Base-by-base conservation (phyloP, 140 eudicot species). In the Flaveria floridana region DNA sequence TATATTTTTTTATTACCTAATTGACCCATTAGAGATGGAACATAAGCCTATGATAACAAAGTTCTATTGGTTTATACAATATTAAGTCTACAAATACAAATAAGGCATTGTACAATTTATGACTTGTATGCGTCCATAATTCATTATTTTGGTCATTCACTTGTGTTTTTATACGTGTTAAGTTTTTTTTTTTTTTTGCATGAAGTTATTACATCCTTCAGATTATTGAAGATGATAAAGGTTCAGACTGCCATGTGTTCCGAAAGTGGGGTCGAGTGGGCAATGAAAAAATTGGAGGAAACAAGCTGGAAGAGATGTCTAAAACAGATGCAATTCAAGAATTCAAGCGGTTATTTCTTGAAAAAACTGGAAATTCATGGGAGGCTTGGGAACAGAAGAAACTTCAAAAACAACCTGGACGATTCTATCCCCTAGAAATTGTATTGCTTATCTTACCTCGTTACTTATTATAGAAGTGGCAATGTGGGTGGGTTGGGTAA, bases 191-290 rank as follows among this genome's bases (percentile, higher is more conserved):
- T 66, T 41, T 74, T 73, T 75, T 47, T 84, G 68, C 68, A 57
- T 82, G 88, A 65, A 95, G 97, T 79, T 95, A 83, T 76, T 95
- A 95, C 73, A 83, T 95, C 70, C 96, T 95, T 81, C 99, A 95
- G 76, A 87, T 95, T 47, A 91, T 95, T 66, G 88, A 95, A 89
- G 99, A 95, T 7, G 99, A 95, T 75, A 91, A 87, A 68, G 91
- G 99, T 56, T 83, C 92, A 52, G 90, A 73, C 7, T 95, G 97
- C 79, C 80, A 82, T 13, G 96, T 95, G 48, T 95, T 95, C 70
- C 97, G 99, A 11, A 95, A 95, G 78, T 95, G 99, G 99, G 99
- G 99, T 20, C 96, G 99, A 52, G 97, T 91, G 70, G 99, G 99
- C 16, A 88, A 84, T 72, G 96, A 88, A 21, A 95, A 87, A 81